Base-by-base conservation (phyloP, 2,329 filamentous ascomycete genomes). In the Lizonia empirigonia region DNA sequence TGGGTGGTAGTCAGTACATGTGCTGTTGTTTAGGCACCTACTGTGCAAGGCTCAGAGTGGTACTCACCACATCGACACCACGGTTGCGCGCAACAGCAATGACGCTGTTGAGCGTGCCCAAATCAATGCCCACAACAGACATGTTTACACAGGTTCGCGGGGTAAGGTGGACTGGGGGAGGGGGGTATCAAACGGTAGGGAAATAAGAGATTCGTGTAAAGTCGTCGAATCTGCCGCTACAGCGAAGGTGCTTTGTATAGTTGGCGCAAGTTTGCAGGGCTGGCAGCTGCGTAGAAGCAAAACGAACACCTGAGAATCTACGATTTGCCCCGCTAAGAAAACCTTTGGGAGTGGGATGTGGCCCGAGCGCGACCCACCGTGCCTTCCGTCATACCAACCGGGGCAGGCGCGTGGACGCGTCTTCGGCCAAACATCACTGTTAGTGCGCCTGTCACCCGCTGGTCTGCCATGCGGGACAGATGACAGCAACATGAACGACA, bases 31-130 rank as follows among this genome's bases (percentile, higher is more conserved):
- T 30, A n/a, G 6, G 27, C 6, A 30, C 5, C 13, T 15, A 8
- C 9, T 15, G n/a, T 15, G n/a, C 5, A 15, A n/a, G 18, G 5
- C 18, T 13, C 3, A 4, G 5, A 27, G 15, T 10, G 39, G 18
- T 73, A 94, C 91, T 74, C 84, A 96, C 91, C 76, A 99, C 94
- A 82, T 99, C 94, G 77, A 99, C 94, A 80, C 94, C 94, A 76
- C 95, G 92, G 79, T 97, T 97, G 77, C 94, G 87, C 74, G 94
- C 94, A 77, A 97, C 93, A 75, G 93, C 93, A 78, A 97, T 89
- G 73, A 96, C 92, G 75, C 93, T 96, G 85, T 95, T 96, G 76
- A 96, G 86, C 65, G 91, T 91, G 81, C 93, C 93, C 80, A 97
- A 88, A 85, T 97, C 93, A 78, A 96, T 85, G 78, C 91, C 91